phyloP scores from a whole-genome alignment of 129 eudicot genomes.

The Artemisia annua region DNA sequence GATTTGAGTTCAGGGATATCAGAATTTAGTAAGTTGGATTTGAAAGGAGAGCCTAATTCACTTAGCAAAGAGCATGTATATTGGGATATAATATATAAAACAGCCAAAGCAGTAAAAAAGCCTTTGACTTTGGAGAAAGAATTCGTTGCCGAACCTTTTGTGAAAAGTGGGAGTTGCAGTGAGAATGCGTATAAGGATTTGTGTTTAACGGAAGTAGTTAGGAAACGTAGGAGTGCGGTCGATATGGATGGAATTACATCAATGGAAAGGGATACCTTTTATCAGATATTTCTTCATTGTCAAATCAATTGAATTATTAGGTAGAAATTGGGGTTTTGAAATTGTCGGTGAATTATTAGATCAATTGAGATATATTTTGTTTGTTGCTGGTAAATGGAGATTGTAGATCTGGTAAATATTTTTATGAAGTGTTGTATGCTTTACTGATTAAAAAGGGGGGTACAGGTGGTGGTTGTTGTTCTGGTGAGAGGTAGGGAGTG shows the following conservation, averaged over 20 bases:
- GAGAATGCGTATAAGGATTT: slow-evolving; percentile 50
- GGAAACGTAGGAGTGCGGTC: slow-evolving; percentile 94
- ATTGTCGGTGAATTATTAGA: no score
- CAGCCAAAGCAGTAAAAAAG: slow-evolving; percentile 70
- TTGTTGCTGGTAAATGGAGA: no score
- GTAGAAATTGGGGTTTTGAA: no score
- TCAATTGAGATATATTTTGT: no score
- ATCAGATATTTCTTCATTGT: slow-evolving; percentile 80
- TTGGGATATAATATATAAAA: slow-evolving; percentile 84
- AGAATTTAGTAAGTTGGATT: slow-evolving; percentile 54
- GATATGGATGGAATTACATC: slow-evolving; percentile 80
- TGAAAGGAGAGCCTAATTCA: slow-evolving; percentile 91
- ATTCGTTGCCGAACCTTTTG: slow-evolving; percentile 40
- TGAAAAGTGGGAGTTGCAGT: slow-evolving; percentile 41
- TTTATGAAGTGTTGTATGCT: no score
- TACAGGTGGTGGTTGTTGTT: no score
- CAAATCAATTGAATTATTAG: no score
- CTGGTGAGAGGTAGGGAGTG: no score
- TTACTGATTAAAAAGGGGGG: no score
- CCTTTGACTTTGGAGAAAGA: slow-evolving; percentile 42
- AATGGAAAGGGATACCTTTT: slow-evolving; percentile 61
- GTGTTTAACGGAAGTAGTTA: slow-evolving; percentile 63
- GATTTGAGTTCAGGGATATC: slow-evolving; percentile 42
- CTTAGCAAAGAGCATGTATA: no score
- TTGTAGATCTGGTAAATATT: no score